These are phyloP conservation scores for Astrocystis sublimbata DNA, from an alignment of 495 filamentous ascomycete species.

Conservation along the genomic window DNA sequence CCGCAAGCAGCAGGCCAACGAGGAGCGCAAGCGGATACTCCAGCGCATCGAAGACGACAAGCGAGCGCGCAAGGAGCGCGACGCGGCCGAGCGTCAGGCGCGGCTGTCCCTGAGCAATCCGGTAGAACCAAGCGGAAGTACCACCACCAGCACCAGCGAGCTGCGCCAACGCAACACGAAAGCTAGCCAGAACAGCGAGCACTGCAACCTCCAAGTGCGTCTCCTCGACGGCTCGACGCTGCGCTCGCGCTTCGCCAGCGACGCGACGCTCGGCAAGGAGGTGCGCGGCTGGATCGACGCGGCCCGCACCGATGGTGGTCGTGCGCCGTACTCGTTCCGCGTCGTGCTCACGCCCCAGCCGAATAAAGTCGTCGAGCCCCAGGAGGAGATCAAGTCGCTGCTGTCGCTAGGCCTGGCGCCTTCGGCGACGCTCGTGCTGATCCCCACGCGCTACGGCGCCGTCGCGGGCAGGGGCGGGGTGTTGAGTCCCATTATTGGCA, in stretches of 20 bases:
- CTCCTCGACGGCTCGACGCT: conserved; percentile 83
- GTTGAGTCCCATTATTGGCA: conserved; percentile 46
- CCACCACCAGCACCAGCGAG: not conserved
- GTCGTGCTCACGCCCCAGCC: conserved; percentile 78
- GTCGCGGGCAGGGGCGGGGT: conserved; percentile 21
- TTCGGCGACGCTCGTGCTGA: conserved; percentile 78
- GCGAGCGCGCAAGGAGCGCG: conserved; percentile 56
- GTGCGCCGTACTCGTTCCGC: conserved; percentile 76
- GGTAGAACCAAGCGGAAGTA: not conserved
- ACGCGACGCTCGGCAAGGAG: conserved; percentile 61
- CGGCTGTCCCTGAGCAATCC: conserved; percentile 17
- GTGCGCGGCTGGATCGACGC: conserved; percentile 79
- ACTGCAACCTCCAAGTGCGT: conserved; percentile 74
- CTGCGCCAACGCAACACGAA: conserved; percentile 14
- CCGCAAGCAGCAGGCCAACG: conserved; percentile 53
- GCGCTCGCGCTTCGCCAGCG: conserved; percentile 66
- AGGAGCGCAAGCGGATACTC: conserved; percentile 62
- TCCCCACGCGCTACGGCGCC: conserved; percentile 64
- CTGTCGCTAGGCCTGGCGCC: conserved; percentile 69
- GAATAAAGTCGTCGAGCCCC: conserved; percentile 66
- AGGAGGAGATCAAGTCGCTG: conserved; percentile 71
- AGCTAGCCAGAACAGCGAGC: conserved; percentile 29
- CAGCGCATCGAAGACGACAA: conserved; percentile 69
- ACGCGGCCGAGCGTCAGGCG: conserved; percentile 49
- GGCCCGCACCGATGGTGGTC: conserved; percentile 37